Evolutionary conservation across 148 eudicot genomes (phyloP).

Genomic region (Salicornia ramosissima): DNA sequence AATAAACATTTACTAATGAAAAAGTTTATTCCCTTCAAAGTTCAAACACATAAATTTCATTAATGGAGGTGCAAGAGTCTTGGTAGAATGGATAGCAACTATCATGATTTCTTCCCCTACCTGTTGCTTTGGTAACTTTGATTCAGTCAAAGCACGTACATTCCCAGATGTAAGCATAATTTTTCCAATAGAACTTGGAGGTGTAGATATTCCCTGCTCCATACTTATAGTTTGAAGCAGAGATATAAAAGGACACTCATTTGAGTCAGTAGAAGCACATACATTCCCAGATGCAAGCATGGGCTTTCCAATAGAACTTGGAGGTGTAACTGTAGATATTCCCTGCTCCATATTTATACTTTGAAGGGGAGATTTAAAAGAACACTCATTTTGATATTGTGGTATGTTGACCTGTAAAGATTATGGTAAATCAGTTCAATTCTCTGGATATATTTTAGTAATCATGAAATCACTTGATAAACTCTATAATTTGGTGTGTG

Average conservation of each 20-base stretch:
- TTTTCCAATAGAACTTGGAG: background rate
- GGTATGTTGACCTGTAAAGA: slow-evolving; percentile 31
- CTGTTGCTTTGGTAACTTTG: slow-evolving; percentile 3
- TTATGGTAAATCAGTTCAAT: background rate
- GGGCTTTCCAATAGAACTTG: background rate
- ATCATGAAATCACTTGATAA: background rate
- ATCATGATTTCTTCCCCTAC: background rate
- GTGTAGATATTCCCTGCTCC: background rate
- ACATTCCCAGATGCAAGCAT: background rate
- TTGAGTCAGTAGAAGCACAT: background rate
- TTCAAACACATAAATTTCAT: too few species aligned
- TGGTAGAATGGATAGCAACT: background rate
- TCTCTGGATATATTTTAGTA: background rate
- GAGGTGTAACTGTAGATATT: background rate
- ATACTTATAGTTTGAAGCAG: background rate
- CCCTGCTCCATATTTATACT: background rate
- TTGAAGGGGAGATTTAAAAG: slow-evolving; percentile 4
- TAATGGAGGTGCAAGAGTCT: background rate
- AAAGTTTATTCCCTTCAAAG: too few species aligned
- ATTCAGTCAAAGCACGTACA: background rate
- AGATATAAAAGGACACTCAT: too few species aligned
- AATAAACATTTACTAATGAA: background rate
- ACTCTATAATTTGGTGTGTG: background rate
- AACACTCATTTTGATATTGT: slow-evolving; percentile 13
- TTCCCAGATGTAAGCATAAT: background rate